phyloP scores from a whole-genome alignment of 1,139 yeast genomes.

The Yamadazyma oceani region DNA sequence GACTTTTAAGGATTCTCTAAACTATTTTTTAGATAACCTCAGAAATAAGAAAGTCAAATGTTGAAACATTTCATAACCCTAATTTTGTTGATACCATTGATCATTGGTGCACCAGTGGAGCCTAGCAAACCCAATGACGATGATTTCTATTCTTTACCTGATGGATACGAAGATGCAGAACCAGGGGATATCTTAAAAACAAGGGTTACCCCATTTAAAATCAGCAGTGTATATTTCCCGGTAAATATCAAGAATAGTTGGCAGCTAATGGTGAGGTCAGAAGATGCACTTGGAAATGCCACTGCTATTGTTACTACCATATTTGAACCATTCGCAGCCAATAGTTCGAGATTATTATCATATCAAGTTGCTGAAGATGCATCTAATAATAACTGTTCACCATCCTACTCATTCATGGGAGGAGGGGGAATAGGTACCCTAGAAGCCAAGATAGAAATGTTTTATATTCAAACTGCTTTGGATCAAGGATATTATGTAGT shows the following conservation, averaged over 20 bases:
- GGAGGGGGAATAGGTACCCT: conserved; percentile 21
- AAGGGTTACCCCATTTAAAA: conserved; percentile 23
- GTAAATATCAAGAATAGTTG: conserved; percentile 27
- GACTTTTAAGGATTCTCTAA: too few relatives aligned
- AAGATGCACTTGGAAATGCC: conserved; percentile 30
- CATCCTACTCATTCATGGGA: conserved; percentile 30
- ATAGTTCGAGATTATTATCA: conserved; percentile 27
- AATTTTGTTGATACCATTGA: conserved; percentile 5
- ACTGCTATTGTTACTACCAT: conserved; percentile 33
- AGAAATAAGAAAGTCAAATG: too few relatives aligned
- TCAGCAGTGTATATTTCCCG: conserved; percentile 18
- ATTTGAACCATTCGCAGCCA: conserved; percentile 32
- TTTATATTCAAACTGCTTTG: conserved; percentile 25
- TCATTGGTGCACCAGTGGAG: conserved; percentile 8
- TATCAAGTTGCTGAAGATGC: conserved; percentile 37
- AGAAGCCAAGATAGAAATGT: conserved; percentile 25
- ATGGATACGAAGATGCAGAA: conserved; percentile 19
- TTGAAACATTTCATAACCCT: neutral
- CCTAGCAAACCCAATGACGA: conserved; percentile 17
- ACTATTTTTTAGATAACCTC: too few relatives aligned
- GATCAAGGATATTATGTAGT: conserved; percentile 31
- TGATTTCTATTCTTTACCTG: conserved; percentile 23
- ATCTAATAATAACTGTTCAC: conserved; percentile 28
- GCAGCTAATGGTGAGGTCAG: conserved; percentile 34
- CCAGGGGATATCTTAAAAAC: conserved; percentile 23